Percentiles rank a stretch among this genome's conserved stretches.
Evolutionary conservation across 1,139 yeast genomes (phyloP).

Genomic region (Pichia sp.): DNA sequence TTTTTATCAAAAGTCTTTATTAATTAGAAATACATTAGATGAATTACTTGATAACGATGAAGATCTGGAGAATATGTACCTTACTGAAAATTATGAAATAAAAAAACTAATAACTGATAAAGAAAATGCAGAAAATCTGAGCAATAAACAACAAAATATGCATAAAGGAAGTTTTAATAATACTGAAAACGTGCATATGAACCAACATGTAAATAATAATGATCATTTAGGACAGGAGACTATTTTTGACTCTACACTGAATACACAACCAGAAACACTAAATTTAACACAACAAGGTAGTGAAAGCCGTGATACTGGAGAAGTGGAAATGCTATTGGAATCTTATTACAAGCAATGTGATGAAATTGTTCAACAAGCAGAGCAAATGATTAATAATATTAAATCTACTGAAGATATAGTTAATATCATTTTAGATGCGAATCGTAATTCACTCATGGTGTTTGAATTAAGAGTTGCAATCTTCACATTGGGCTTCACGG

Average conservation of each 20-base stretch:
- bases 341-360: constrained; percentile 93
- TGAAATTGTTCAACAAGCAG: constrained; percentile 92
- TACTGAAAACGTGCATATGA: neutral
- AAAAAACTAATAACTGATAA: constrained; percentile 8
- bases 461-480: constrained; percentile 80
- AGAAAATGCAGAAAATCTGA: constrained; percentile 10
- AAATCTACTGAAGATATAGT: constrained; percentile 94
- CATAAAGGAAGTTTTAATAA: neutral
- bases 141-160: neutral
- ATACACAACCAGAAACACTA: neutral
- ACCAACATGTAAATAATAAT: neutral
- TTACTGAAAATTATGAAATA: constrained; percentile 40
- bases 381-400: constrained; percentile 75
- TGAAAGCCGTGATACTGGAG: constrained; percentile 42
- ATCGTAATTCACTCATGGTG: constrained; percentile 88
- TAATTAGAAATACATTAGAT: constrained; percentile 66
- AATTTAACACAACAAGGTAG: constrained; percentile 10
- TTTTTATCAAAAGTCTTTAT: constrained; percentile 58
- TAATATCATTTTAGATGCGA: constrained; percentile 89
- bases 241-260: neutral
- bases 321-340: constrained; percentile 84
- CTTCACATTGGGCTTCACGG: constrained; percentile 76
- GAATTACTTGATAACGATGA: constrained; percentile 81
- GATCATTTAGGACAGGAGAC: neutral
- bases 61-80: constrained; percentile 78